Base-by-base conservation (phyloP, 2,329 filamentous ascomycete genomes). In the Pyrenochaeta sp. region DNA sequence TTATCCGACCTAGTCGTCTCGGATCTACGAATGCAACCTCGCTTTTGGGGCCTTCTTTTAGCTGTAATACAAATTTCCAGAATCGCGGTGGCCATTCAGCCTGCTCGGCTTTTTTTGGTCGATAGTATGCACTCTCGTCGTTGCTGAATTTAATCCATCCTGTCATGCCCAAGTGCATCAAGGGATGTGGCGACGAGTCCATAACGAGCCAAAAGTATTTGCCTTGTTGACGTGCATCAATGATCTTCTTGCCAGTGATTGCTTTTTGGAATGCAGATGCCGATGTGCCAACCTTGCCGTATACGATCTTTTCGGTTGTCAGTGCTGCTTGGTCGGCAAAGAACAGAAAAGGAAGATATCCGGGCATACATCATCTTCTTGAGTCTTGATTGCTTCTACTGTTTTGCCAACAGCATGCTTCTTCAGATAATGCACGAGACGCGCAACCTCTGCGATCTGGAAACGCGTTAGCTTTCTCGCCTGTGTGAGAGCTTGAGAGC, bases 121-220 rank as follows among this genome's bases (percentile, higher is more conserved):
- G 90, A 77, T 96, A 95, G 76, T 95, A 93, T 29, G 87, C 87
- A 3, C 89, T 92, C 55, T 88, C 86, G 51, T 91, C 88, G 57
- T 88, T 87, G 60, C 85, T 88, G 72, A 98, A 92, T 67, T 96
- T 90, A 45, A 98, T 83, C 95, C 95, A 98, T 6, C 95, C 87
- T 14, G 72, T 67, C 75, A 77, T 85, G 36, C 92, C 92, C 65
- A 96, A 88, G 75, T 96, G 92, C 87, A 96, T 92, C 27, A 98
- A 86, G 0, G 90, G 85, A 76, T 98, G 95, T 1, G 94, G 93
- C 10, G 91, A 84, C 9, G 84, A 83, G 21, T 85, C 83, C 85
- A 91, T 90, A 32, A 91, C 87, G 18, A 98, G 81, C 82, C 95
- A 99, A 75, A 99, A 98, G 72, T 98, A 98, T 83, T 98, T 99